Evolutionary conservation across 345 rosid species (phyloP), one percentile per base, ranked within the genome.

Genomic region (Salix brachista): DNA sequence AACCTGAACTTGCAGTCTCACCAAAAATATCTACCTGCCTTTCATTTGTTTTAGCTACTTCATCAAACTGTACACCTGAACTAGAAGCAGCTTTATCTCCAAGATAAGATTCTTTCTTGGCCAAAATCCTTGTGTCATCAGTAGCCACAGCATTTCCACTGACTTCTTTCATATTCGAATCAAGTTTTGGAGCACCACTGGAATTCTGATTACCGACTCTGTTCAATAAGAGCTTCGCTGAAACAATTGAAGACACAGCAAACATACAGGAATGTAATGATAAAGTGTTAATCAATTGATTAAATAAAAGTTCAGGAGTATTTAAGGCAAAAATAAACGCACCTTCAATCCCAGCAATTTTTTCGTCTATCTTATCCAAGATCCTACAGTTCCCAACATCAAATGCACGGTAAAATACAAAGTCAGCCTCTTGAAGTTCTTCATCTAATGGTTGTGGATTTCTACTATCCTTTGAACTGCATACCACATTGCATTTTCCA

Each of bases 401-500:
- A 89, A 96, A 96, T 37, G 90, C 75, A 46, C 95, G 93, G 50
- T 73, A 83, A 80, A 87, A 96, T 25, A 91, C 81, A 54, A 87
- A 91, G 76, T 96, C 90, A 18, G 97, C 79, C 81, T 56, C 77
- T 70, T 80, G 87, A 67, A 89, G 78, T 66, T 89, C 88, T 78
- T 89, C 88, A 8, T 69, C 71, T 10, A 90, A 82, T 30, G 95
- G 92, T 77, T 84, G 92, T 9, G 77, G 87, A 85, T 92, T 94
- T 82, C 95, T 91, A 72, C 50, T 52, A 74, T 96, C 97, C 78
- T 87, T 91, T 72, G 98, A 90, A 74, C 78, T 86, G 86, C 97
- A 96, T n/a, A 92, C 68, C 65, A 94, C 94, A 77, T 87, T 85
- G 89, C 98, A 96, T 80, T 93, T 96, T 68, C 99, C 98, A 75